Conservation (phyloP, 345 rosid species). For the Combretum micranthum region DNA sequence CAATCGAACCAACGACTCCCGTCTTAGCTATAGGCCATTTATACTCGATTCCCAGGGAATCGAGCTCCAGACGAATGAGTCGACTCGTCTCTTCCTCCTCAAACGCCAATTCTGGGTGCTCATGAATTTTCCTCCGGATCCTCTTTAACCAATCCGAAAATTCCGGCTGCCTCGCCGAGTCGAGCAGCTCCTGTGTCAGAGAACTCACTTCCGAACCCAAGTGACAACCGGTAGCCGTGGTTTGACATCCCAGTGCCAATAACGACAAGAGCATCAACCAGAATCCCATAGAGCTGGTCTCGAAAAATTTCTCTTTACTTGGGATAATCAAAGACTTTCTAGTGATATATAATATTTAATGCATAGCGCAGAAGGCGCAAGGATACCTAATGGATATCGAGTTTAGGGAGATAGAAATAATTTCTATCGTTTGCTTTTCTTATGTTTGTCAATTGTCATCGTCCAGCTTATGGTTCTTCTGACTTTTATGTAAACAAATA, state of each 20-base stretch:
- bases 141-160: constrained; percentile 35
- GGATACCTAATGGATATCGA: too few species aligned
- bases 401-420: too few species aligned
- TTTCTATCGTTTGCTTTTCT: too few species aligned
- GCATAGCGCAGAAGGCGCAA: too few species aligned
- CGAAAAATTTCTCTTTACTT: not conserved
- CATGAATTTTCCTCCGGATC: constrained; percentile 36
- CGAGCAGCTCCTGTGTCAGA: constrained; percentile 21
- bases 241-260: not conserved
- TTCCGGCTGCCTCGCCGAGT: constrained; percentile 28
- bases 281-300: not conserved
- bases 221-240: not conserved
- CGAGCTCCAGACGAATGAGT: constrained; percentile 32
- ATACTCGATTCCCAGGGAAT: constrained; percentile 33
- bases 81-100: constrained; percentile 35
- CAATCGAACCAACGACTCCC: constrained; percentile 41
- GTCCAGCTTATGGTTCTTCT: too few species aligned
- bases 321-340: too few species aligned
- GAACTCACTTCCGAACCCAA: constrained; percentile 5
- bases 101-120: constrained; percentile 43
- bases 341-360: too few species aligned
- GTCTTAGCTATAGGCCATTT: constrained; percentile 44
- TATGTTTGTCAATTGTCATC: too few species aligned
- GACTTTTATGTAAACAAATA: too few species aligned
- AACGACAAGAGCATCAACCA: not conserved